Evolutionary conservation across 441 rosid species (phyloP).

Genomic region (Kokia cookei): DNA sequence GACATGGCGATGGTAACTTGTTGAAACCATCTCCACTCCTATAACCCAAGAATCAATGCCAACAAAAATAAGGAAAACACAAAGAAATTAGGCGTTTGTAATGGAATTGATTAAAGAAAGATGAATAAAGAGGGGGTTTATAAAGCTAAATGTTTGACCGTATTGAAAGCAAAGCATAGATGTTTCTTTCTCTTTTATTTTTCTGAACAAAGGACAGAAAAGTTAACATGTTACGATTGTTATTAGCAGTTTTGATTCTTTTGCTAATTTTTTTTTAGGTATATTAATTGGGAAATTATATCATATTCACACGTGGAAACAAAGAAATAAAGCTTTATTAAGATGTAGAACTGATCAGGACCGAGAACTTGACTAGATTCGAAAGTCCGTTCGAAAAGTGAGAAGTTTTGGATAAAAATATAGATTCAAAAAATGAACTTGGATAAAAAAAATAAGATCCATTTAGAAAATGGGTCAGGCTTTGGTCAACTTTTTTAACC

Average conservation of each 20-base stretch:
- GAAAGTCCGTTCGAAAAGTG: no score
- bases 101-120: not conserved
- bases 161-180: not conserved
- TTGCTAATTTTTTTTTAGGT: no score
- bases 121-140: not conserved
- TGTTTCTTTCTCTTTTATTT: not conserved
- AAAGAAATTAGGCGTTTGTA: not conserved
- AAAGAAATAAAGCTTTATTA: no score
- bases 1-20: not conserved
- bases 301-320: no score
- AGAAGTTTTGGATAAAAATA: no score
- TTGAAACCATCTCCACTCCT: not conserved
- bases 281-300: no score
- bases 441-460: no score
- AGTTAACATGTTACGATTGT: not conserved
- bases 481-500: no score
- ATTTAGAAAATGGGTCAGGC: no score
- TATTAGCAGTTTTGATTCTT: no score
- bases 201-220: not conserved
- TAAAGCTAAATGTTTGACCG: not conserved
- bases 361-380: no score
- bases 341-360: no score
- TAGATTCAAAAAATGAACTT: accelerated
- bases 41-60: not conserved
- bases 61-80: not conserved